Evolutionary conservation across 257 asterid genomes (phyloP).

Genomic region (Anisodus acutangulus): DNA sequence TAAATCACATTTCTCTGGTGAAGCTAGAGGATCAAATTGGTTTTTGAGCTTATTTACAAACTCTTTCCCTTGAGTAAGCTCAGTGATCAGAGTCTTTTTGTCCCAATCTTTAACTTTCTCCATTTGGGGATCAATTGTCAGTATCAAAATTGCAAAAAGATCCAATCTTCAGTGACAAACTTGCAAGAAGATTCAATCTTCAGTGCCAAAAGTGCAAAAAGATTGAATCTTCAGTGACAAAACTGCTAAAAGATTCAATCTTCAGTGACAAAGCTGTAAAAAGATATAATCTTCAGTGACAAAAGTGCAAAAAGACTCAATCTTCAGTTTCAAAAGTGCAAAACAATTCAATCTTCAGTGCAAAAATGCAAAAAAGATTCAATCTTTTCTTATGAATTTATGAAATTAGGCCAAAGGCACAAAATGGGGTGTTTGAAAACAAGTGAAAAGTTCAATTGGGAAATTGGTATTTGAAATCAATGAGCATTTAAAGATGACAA

Average conservation of each 20-base stretch:
- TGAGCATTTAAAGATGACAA: neutral
- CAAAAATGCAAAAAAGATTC: neutral
- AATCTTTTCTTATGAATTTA: too few relatives aligned
- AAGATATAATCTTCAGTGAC: neutral
- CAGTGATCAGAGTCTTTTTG: conserved; percentile 41
- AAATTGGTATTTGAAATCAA: neutral
- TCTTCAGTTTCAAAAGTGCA: neutral
- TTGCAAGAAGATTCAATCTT: neutral
- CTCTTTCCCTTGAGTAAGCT: conserved; percentile 67
- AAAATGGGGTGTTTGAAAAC: neutral
- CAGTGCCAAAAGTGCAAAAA: neutral
- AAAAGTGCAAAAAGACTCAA: neutral
- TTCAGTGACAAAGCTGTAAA: neutral
- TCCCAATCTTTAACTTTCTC: conserved; percentile 44
- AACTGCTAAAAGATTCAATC: neutral
- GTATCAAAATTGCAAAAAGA: neutral
- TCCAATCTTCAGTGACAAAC: neutral
- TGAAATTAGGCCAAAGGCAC: neutral
- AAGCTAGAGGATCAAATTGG: conserved; percentile 42
- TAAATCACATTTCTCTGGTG: conserved; percentile 40
- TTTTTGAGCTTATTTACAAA: conserved; percentile 62
- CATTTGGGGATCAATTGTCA: conserved; percentile 42
- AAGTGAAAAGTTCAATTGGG: neutral
- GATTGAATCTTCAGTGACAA: neutral
- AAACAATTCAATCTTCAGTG: neutral